Percentiles rank a stretch among this genome's conserved stretches.
These are phyloP conservation scores for Hyaloperonospora arabidopsidis DNA, from an alignment of 352 stramenopile genomes.

Conservation along the genomic window DNA sequence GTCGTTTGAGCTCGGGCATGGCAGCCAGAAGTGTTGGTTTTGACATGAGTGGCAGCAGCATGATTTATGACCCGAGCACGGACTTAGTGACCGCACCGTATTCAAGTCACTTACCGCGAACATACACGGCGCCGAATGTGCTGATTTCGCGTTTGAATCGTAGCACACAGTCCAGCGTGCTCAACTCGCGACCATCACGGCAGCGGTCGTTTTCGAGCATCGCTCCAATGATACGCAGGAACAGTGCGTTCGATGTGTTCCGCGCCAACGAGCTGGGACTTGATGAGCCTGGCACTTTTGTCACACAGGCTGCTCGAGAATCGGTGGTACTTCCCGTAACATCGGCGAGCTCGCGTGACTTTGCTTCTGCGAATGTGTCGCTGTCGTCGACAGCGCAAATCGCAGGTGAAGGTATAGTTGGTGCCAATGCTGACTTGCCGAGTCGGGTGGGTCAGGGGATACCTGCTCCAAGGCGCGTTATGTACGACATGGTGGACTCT, in stretches of 20 bases:
- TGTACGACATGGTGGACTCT: constrained; percentile 32
- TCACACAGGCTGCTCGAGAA: constrained; percentile 18
- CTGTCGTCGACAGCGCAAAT: constrained; percentile 28
- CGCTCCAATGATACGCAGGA: constrained; percentile 10
- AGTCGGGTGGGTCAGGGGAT: constrained; percentile 11
- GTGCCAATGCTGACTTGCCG: constrained; percentile 2
- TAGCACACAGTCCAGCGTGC: constrained; percentile 7
- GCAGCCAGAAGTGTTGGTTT: constrained; percentile 31
- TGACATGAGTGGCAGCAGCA: constrained; percentile 19
- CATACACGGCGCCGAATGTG: constrained; percentile 32
- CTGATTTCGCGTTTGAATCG: constrained; percentile 26
- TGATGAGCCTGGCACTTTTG: constrained; percentile 21
- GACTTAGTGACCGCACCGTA: constrained; percentile 33
- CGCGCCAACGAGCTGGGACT: constrained; percentile 17
- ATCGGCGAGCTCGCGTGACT: constrained; percentile 24
- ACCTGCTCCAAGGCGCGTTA: constrained; percentile 8
- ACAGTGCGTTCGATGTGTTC: constrained; percentile 12
- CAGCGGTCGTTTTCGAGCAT: constrained; percentile 27
- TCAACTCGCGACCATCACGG: constrained; percentile 13
- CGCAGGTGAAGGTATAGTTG: constrained; percentile 13
- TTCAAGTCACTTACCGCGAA: constrained; percentile 17
- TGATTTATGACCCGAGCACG: constrained; percentile 40
- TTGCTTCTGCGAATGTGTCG: constrained; percentile 25
- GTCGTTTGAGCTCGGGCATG: constrained; percentile 18
- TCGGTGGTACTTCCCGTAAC: constrained; percentile 12